Percentiles rank a stretch among this genome's conserved stretches.
These are phyloP conservation scores for Dioscorea alata DNA, from an alignment of 106 monocot species.

Conservation along the genomic window DNA sequence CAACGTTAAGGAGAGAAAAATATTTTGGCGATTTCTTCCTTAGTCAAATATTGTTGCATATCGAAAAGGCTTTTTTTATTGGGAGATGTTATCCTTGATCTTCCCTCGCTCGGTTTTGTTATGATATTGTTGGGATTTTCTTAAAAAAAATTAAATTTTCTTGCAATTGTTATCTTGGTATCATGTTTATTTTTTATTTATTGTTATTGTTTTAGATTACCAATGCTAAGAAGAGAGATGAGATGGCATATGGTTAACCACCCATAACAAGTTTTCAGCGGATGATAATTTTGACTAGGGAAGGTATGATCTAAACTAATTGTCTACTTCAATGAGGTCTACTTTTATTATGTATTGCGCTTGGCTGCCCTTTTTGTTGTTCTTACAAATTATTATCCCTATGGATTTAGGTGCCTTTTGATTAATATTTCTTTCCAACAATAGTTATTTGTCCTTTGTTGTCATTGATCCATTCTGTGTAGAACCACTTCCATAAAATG, in stretches of 20 bases:
- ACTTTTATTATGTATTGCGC: no score
- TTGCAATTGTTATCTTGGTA: no score
- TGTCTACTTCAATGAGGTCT: no score
- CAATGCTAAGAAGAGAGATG: constrained; percentile 47
- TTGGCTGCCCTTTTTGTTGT: no score
- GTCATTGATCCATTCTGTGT: no score
- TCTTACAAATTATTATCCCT: no score
- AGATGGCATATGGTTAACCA: constrained; percentile 34
- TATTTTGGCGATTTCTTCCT: no score
- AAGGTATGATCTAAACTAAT: constrained; percentile 12
- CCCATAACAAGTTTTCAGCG: constrained; percentile 52
- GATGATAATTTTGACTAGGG: constrained; percentile 19
- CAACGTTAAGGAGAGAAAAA: no score
- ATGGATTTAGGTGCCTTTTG: no score
- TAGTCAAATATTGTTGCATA: constrained; percentile 61
- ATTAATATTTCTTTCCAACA: no score
- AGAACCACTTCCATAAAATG: no score
- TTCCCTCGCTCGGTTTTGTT: constrained; percentile 20
- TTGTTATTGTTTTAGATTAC: constrained; percentile 22
- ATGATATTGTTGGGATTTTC: not conserved
- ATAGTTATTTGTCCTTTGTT: no score
- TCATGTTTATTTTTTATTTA: not conserved
- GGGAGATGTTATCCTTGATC: constrained; percentile 69
- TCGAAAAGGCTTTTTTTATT: constrained; percentile 46
- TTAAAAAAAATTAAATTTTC: not conserved